Evolutionary conservation across 768 basidiomycete genomes (phyloP).

Genomic region (Gelatoporia subvermispora): DNA sequence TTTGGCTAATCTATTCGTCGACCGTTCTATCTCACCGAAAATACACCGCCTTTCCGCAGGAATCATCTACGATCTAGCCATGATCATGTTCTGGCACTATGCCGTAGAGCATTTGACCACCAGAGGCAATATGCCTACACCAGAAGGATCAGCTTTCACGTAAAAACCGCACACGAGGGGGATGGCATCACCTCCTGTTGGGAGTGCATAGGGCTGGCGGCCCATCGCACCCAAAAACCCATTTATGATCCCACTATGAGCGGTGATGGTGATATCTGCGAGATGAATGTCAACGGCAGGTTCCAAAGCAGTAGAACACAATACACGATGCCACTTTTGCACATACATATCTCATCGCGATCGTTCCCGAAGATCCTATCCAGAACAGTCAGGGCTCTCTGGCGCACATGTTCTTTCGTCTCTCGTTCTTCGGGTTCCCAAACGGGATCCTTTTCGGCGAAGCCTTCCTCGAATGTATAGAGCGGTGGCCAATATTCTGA

Average conservation of each 20-base stretch:
- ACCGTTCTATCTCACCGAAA: too few relatives aligned
- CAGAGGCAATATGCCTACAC: slow-evolving; percentile 12
- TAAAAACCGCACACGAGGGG: not conserved
- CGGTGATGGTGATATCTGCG: slow-evolving; percentile 62
- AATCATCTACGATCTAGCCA: too few relatives aligned
- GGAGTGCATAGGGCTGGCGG: slow-evolving; percentile 40
- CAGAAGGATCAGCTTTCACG: not conserved
- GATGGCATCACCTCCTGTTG: slow-evolving; percentile 61
- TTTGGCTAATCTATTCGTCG: too few relatives aligned
- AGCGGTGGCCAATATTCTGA: slow-evolving; percentile 38
- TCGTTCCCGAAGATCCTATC: slow-evolving; percentile 47
- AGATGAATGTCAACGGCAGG: not conserved
- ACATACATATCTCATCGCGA: slow-evolving; percentile 45
- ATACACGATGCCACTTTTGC: not conserved
- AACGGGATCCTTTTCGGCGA: slow-evolving; percentile 58
- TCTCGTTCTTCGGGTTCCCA: slow-evolving; percentile 59
- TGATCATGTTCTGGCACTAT: not conserved
- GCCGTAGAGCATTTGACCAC: slow-evolving; percentile 5
- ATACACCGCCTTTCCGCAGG: too few relatives aligned
- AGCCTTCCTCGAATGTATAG: slow-evolving; percentile 50
- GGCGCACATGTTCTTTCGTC: slow-evolving; percentile 37
- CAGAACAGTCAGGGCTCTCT: slow-evolving; percentile 46
- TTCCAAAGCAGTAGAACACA: not conserved
- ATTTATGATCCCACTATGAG: slow-evolving; percentile 59
- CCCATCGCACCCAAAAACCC: slow-evolving; percentile 47